A percentile compares a stretch with the other conserved stretches of the same genome.
phyloP scores from a whole-genome alignment of 805 yeast species.

The Hanseniaspora vineae region DNA sequence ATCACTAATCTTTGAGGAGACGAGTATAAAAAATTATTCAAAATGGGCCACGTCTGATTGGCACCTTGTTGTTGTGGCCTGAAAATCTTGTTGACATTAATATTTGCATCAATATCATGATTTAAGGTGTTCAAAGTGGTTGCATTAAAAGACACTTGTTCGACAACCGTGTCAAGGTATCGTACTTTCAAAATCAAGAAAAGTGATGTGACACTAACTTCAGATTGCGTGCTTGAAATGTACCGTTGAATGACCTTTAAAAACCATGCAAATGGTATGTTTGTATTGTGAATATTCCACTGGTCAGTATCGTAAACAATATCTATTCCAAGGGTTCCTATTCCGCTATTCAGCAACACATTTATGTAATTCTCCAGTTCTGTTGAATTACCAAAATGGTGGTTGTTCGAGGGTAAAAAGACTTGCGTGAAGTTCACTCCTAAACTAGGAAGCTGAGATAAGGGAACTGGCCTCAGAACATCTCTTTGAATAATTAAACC shows the following conservation, averaged over 20 bases:
- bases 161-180: neutral
- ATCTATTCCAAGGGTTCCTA: neutral
- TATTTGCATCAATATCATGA: neutral
- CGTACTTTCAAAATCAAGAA: neutral
- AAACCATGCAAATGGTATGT: neutral
- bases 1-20: neutral
- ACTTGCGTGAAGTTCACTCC: slow-evolving; percentile 26
- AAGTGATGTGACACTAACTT: neutral
- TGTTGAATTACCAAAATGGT: neutral
- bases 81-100: neutral
- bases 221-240: neutral
- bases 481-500: slow-evolving; percentile 38
- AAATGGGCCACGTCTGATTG: neutral
- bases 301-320: neutral
- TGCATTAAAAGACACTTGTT: neutral
- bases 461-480: slow-evolving; percentile 25
- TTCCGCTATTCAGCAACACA: neutral
- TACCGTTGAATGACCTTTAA: neutral
- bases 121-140: neutral
- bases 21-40: neutral
- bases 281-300: neutral
- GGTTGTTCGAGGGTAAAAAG: neutral
- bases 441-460: slow-evolving; percentile 27
- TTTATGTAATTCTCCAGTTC: neutral
- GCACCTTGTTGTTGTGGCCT: neutral